Evolutionary conservation across 495 filamentous ascomycete species (phyloP).

Genomic region (Xylaria venustula): DNA sequence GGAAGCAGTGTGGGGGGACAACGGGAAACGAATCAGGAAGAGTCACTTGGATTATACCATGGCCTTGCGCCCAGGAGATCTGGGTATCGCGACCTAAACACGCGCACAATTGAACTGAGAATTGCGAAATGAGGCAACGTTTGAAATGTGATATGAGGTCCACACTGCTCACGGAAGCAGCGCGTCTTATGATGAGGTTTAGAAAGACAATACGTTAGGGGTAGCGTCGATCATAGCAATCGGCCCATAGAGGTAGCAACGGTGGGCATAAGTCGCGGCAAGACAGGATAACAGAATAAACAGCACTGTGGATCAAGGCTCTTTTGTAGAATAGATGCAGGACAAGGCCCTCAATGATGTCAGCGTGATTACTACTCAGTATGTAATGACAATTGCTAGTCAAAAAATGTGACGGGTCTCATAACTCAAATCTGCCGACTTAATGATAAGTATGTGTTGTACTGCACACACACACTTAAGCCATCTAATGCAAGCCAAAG

Average conservation of each 20-base stretch:
- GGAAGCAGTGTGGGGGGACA: conserved; percentile 26
- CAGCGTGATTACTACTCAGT: background rate
- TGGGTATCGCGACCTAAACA: background rate
- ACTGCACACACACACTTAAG: too few relatives aligned
- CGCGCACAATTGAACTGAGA: background rate
- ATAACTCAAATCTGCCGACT: background rate
- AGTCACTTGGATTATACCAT: background rate
- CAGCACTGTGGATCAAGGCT: background rate
- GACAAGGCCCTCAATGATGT: background rate
- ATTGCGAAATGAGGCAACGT: background rate
- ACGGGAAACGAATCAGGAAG: conserved; percentile 8
- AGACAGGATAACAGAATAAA: background rate
- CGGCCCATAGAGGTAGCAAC: too few relatives aligned
- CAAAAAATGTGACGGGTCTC: background rate
- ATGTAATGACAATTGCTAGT: background rate
- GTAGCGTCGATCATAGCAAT: background rate
- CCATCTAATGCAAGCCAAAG: conserved; percentile 6
- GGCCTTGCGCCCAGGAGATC: conserved; percentile 4
- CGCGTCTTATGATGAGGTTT: background rate
- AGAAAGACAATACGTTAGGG: background rate
- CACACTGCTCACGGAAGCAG: background rate
- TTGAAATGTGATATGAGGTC: background rate
- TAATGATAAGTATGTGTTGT: background rate
- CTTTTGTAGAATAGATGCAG: background rate
- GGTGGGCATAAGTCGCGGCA: too few relatives aligned